A percentile compares a stretch with the other conserved stretches of the same genome.
These are phyloP conservation scores for Fusarium caatingaense DNA, from an alignment of 2,329 filamentous ascomycete species.

Conservation along the genomic window DNA sequence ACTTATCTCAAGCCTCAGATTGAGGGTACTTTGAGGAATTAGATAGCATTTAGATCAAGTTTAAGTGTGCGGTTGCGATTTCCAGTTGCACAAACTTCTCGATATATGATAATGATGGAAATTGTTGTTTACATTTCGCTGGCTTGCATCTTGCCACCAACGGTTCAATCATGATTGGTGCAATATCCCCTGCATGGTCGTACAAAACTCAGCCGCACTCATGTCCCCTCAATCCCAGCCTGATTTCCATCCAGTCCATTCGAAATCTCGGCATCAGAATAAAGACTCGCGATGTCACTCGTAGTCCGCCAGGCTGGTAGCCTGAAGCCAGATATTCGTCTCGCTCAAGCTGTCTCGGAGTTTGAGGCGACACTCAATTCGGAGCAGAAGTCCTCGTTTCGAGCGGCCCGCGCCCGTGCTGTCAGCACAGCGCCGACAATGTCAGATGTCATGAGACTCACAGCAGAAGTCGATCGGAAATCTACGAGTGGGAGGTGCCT, in stretches of 20 bases:
- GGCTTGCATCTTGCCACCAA: too few relatives aligned
- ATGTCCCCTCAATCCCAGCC: background rate
- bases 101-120: too few relatives aligned
- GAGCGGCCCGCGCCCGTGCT: constrained; percentile 32
- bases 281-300: background rate
- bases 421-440: constrained; percentile 43
- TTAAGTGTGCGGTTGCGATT: too few relatives aligned
- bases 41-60: too few relatives aligned
- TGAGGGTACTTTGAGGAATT: constrained; percentile 9
- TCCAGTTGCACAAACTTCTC: too few relatives aligned
- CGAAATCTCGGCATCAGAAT: too few relatives aligned
- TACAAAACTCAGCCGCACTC: too few relatives aligned
- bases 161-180: too few relatives aligned
- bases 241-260: too few relatives aligned
- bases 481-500: constrained; percentile 47
- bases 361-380: constrained; percentile 53
- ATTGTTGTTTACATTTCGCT: too few relatives aligned
- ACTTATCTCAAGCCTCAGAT: constrained; percentile 22
- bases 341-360: constrained; percentile 55
- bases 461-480: constrained; percentile 52
- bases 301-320: background rate
- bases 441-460: constrained; percentile 55
- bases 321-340: constrained; percentile 52
- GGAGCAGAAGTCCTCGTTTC: constrained; percentile 51
- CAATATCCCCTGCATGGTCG: too few relatives aligned